Evolutionary conservation across 2,329 filamentous ascomycete species (phyloP).

Genomic region (Chrysoporthe puriensis): DNA sequence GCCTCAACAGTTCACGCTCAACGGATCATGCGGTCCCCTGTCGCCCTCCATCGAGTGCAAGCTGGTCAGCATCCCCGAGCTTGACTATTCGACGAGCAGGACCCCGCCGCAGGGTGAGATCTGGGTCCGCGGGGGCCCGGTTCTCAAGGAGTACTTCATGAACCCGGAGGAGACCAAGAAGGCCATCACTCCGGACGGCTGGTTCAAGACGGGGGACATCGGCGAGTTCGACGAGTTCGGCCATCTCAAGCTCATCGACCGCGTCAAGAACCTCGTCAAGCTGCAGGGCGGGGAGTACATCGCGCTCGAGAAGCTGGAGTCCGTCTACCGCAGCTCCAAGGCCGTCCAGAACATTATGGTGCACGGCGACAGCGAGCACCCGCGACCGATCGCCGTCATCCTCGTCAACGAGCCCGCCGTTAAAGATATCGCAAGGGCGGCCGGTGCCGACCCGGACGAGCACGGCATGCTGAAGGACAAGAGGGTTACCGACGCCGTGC

Average conservation of each 20-base stretch:
- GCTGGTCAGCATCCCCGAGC: conserved; percentile 85
- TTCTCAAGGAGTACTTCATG: conserved; percentile 79
- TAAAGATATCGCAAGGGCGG: conserved; percentile 59
- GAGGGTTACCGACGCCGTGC: conserved; percentile 63
- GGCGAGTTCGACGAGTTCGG: conserved; percentile 83
- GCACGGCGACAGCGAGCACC: conserved; percentile 74
- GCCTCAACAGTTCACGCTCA: conserved; percentile 80
- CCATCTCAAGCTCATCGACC: conserved; percentile 86
- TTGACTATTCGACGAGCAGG: conserved; percentile 78
- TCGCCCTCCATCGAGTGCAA: conserved; percentile 83
- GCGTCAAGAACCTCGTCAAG: conserved; percentile 98
- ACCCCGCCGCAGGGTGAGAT: conserved; percentile 88
- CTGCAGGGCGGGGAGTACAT: conserved; percentile 95
- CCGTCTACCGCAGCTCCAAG: conserved; percentile 80
- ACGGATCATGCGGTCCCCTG: conserved; percentile 72
- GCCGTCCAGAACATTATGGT: conserved; percentile 87
- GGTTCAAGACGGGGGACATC: conserved; percentile 98
- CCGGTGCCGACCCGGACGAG: conserved; percentile 55
- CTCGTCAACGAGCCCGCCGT: conserved; percentile 68
- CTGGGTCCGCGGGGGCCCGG: conserved; percentile 77
- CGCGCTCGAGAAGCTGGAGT: conserved; percentile 93
- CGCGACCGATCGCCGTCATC: conserved; percentile 82
- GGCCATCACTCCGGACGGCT: conserved; percentile 79
- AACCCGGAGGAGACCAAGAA: conserved; percentile 84
- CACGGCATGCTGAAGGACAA: conserved; percentile 68